Evolutionary conservation across 805 yeast genomes (phyloP).

Genomic region (Suhomyces sp.): DNA sequence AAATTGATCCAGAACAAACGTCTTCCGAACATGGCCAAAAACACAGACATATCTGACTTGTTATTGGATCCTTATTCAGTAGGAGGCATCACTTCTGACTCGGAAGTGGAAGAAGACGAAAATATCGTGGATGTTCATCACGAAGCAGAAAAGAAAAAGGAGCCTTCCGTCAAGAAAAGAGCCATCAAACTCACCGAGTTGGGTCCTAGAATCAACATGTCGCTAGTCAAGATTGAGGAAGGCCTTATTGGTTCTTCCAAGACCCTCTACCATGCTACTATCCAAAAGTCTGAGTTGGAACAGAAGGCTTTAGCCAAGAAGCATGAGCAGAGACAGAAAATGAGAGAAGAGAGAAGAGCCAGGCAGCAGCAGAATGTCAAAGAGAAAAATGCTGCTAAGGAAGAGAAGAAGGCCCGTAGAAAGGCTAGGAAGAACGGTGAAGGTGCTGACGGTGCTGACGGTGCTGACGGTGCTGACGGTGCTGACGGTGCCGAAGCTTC

Average conservation of each 20-base stretch:
- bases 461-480: constrained; percentile 14
- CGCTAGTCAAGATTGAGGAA: constrained; percentile 84
- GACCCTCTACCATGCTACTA: constrained; percentile 74
- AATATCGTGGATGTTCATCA: constrained; percentile 55
- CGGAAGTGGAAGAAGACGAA: constrained; percentile 91
- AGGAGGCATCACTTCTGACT: constrained; percentile 81
- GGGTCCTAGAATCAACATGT: constrained; percentile 83
- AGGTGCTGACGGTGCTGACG: constrained; percentile 22
- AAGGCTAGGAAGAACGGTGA: constrained; percentile 45
- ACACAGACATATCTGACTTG: constrained; percentile 77
- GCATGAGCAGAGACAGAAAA: constrained; percentile 59
- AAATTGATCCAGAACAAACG: constrained; percentile 62
- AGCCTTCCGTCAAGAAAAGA: constrained; percentile 49
- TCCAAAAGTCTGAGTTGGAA: constrained; percentile 64
- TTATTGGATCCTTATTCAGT: constrained; percentile 80
- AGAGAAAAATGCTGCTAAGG: constrained; percentile 69
- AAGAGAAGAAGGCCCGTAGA: constrained; percentile 68
- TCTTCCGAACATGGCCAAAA: constrained; percentile 67
- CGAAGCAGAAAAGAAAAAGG: constrained; percentile 20
- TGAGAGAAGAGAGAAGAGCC: constrained; percentile 69
- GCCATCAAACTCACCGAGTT: constrained; percentile 91
- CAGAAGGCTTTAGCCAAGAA: constrained; percentile 57
- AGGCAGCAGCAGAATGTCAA: constrained; percentile 78
- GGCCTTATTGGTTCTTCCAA: constrained; percentile 81
- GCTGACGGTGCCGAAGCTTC: constrained; percentile 7